phyloP scores from a whole-genome alignment of 257 asterid genomes.

The Solanum pinnatisectum region DNA sequence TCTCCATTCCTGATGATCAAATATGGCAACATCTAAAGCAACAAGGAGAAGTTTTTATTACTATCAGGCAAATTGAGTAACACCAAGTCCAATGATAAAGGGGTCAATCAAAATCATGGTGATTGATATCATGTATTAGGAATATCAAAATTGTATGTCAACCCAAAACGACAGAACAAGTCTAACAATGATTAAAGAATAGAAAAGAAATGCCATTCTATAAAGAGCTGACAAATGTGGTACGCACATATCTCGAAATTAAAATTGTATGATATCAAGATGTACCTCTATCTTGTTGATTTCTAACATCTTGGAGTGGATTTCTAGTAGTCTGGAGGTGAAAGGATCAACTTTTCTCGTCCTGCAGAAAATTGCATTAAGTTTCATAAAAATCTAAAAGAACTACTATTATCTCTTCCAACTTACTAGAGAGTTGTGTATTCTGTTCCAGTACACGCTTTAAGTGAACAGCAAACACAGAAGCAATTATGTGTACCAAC shows the following conservation, averaged over 20 bases:
- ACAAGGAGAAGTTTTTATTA: not conserved
- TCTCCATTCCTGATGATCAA: not conserved
- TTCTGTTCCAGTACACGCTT: not conserved
- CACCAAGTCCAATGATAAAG: not conserved
- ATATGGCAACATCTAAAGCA: not conserved
- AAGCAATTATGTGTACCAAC: conserved; percentile 15
- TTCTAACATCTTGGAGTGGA: conserved; percentile 38
- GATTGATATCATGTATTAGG: not conserved
- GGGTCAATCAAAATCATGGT: not conserved
- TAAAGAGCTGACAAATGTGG: not conserved
- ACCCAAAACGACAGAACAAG: not conserved
- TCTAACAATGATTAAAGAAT: not conserved
- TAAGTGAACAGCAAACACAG: not conserved
- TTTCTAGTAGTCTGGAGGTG: conserved; percentile 34
- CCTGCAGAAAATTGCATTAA: conserved; percentile 10
- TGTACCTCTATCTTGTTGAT: conserved; percentile 29
- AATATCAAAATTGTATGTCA: not conserved
- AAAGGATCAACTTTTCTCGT: conserved; percentile 36
- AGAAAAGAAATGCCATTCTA: not conserved
- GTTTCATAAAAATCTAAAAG: not conserved
- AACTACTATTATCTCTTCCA: not conserved
- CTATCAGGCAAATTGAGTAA: not conserved
- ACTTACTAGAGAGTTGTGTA: not conserved
- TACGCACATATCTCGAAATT: not conserved
- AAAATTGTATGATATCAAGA: not conserved